phyloP scores from a whole-genome alignment of 768 basidiomycete genomes.

The Lactifluus pinguis region DNA sequence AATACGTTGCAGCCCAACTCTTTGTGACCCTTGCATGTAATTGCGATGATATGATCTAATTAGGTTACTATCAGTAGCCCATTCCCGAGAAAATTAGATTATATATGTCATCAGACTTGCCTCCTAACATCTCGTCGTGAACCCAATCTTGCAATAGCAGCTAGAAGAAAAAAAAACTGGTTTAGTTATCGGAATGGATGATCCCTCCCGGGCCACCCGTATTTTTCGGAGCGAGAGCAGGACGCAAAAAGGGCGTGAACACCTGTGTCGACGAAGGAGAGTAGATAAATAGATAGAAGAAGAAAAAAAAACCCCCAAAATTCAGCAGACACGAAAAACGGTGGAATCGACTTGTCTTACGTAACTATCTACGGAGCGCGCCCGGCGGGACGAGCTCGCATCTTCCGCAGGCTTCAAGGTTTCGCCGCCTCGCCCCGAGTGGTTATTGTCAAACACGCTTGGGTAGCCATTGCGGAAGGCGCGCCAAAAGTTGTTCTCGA shows the following conservation, averaged over 20 bases:
- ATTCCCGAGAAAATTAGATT: neutral
- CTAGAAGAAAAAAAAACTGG: neutral
- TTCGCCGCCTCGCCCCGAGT: conserved; percentile 21
- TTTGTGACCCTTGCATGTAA: too few species aligned
- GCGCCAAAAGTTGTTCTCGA: conserved; percentile 49
- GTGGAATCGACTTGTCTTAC: conserved; percentile 25
- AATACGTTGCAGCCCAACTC: conserved; percentile 30
- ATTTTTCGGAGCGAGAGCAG: neutral
- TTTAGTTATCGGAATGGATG: too few species aligned
- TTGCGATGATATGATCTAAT: neutral
- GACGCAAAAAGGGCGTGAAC: neutral
- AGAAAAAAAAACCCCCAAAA: too few species aligned
- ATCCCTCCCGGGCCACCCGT: too few species aligned
- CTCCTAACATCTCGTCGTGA: neutral
- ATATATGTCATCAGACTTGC: neutral
- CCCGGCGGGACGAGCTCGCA: too few species aligned
- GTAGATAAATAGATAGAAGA: too few species aligned
- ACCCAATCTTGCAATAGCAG: conserved; percentile 3
- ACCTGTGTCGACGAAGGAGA: neutral
- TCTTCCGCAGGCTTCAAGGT: too few species aligned
- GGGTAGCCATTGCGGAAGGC: conserved; percentile 52
- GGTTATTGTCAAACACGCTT: conserved; percentile 33
- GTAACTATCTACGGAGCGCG: conserved; percentile 73
- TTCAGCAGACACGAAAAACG: too few species aligned
- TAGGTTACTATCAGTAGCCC: neutral